A percentile compares a stretch with the other conserved stretches of the same genome.
Evolutionary conservation across 1,139 yeast species (phyloP).

Genomic region (Suhomyces atakaporum): DNA sequence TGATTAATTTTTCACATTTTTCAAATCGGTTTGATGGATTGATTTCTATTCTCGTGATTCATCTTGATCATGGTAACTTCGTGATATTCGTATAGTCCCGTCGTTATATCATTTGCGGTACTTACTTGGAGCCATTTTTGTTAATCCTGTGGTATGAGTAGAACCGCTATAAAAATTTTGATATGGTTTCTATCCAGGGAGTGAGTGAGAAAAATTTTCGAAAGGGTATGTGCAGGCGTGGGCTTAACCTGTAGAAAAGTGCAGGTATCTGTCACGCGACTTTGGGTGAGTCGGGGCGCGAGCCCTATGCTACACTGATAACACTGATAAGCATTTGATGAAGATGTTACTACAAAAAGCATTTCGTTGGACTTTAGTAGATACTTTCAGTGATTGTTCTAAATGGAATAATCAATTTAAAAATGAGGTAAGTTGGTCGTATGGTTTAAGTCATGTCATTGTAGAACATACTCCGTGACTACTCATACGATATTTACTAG

Average conservation of each 20-base stretch:
- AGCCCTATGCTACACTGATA: constrained; percentile 8
- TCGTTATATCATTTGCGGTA: constrained; percentile 1
- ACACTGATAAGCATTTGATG: no score
- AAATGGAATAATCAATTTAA: no score
- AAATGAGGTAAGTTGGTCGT: no score
- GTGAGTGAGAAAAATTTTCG: constrained; percentile 16
- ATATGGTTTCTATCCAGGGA: constrained; percentile 9
- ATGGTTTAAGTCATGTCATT: no score
- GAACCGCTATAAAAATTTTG: constrained; percentile 13
- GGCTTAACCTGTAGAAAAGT: constrained; percentile 2
- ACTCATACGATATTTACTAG: no score
- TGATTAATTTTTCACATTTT: not conserved
- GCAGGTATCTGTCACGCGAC: constrained; percentile 1
- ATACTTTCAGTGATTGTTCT: no score
- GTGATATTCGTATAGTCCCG: not conserved
- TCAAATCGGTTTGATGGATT: no score
- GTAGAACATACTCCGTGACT: no score
- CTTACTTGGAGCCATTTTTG: constrained; percentile 34
- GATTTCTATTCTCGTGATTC: no score
- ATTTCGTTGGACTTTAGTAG: no score
- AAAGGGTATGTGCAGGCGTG: constrained; percentile 9
- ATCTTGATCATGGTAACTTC: no score
- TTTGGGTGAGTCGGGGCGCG: constrained; percentile 6
- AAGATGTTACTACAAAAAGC: no score
- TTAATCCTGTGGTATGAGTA: constrained; percentile 16